Base-by-base conservation (phyloP, 352 stramenopile genomes). In the Phytophthora lateralis region DNA sequence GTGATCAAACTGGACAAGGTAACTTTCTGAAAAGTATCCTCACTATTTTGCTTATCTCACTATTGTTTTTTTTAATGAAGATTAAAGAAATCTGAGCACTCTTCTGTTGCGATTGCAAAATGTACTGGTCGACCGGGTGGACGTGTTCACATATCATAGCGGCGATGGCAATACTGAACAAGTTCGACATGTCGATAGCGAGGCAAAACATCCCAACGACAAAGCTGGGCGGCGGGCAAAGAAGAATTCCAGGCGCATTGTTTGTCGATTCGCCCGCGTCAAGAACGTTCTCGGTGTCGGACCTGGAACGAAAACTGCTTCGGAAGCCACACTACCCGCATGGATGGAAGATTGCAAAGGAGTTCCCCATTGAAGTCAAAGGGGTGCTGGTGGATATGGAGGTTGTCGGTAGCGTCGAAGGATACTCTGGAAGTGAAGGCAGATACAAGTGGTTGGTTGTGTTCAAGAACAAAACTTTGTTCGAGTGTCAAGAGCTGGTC, bases 101-200 rank as follows among this genome's bases (percentile, higher is more conserved):
- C n/a, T 62, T 49, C 29, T 24, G 45, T 10, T 62, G 60, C 24
- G 60, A 68, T 21, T 68, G 60, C 37, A 68, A 68, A 21, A 17
- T n/a, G 3, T 60, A 58, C 30, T 49, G 52, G 26, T 47, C 60
- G 4, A 62, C 2, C 14, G 35, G 12, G 2, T 41, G 35, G 14
- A 20, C 15, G 4, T 62, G 46, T 17, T 50, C 35, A 0, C 60
- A 62, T 12, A 45, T 62, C 37, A n/a, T 62, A 11, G 52, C 52
- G 5, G 32, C 52, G 7, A 55, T 68, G 52, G 7, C 12, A 7
- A 5, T 41, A 7, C n/a, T 41, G 35, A 17, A 41, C 35, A 18
- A 41, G 15, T 41, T 18, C 35, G 14, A 20, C 35, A 18, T 41
- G 4, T 8, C 11, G 6, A 41, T 18, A 8, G 35, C 35, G 4